These are phyloP conservation scores for Sphaerobolus stellatus DNA, from an alignment of 1,284 basidiomycete genomes.

Conservation along the genomic window DNA sequence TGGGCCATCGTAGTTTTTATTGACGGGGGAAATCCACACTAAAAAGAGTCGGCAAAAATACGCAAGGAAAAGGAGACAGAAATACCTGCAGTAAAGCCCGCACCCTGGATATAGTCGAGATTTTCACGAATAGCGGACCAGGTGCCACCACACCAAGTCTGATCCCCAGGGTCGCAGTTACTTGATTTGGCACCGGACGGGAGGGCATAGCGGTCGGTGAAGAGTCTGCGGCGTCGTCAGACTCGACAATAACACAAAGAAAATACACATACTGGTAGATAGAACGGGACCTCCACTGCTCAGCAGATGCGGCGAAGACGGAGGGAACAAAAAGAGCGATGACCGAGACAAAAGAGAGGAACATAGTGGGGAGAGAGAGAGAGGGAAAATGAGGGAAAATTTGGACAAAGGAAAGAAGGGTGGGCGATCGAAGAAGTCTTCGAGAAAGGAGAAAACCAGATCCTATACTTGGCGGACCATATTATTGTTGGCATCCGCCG, in stretches of 20 bases:
- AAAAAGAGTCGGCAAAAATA: conserved; percentile 16
- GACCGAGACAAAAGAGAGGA: conserved; percentile 1
- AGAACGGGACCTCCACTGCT: conserved; percentile 40
- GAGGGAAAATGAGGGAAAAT: too few relatives aligned
- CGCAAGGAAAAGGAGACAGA: conserved; percentile 33
- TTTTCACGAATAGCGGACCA: conserved; percentile 74
- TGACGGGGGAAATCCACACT: conserved; percentile 68
- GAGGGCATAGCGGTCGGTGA: conserved; percentile 76
- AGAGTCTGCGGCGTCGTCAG: conserved; percentile 45
- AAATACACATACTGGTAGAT: conserved; percentile 39
- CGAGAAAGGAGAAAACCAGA: too few relatives aligned
- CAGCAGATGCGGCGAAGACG: conserved; percentile 34
- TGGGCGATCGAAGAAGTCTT: conserved; percentile 20
- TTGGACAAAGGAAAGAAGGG: conserved; percentile 24
- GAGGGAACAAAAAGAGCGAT: neutral
- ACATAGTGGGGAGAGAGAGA: conserved; percentile 19
- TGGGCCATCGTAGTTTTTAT: conserved; percentile 67
- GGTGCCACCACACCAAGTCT: conserved; percentile 74
- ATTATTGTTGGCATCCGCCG: too few relatives aligned
- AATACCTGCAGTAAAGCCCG: conserved; percentile 75
- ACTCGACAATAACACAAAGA: conserved; percentile 21
- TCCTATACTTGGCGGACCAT: too few relatives aligned
- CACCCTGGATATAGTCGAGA: conserved; percentile 74
- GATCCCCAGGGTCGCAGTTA: conserved; percentile 53
- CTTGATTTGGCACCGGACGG: conserved; percentile 51